These are phyloP conservation scores for Apophysomyces variabilis DNA, from an alignment of 371 early-diverging fungal genomes.

Conservation along the genomic window DNA sequence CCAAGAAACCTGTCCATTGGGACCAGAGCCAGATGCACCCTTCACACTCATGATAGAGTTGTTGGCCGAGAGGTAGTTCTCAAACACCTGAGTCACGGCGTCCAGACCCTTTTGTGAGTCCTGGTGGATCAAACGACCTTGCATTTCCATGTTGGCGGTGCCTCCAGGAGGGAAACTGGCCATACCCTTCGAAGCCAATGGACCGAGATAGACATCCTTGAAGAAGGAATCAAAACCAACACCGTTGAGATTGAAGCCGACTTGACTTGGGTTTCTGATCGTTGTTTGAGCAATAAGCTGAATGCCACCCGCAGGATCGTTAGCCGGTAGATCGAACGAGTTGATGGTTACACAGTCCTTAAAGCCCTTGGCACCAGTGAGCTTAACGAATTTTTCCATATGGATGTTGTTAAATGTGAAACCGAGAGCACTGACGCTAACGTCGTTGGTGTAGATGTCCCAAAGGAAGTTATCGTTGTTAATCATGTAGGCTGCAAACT, in stretches of 20 bases:
- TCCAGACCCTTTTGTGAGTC: slow-evolving; percentile 37
- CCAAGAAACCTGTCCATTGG: slow-evolving; percentile 59
- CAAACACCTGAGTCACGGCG: slow-evolving; percentile 56
- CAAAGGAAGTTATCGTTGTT: slow-evolving; percentile 54
- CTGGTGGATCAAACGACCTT: slow-evolving; percentile 55
- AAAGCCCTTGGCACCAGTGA: slow-evolving; percentile 52
- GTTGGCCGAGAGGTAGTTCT: slow-evolving; percentile 50
- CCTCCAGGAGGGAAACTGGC: slow-evolving; percentile 36
- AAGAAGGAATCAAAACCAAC: slow-evolving; percentile 33
- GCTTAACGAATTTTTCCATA: slow-evolving; percentile 49
- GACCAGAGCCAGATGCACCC: slow-evolving; percentile 57
- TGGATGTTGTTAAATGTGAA: slow-evolving; percentile 49
- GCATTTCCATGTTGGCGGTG: slow-evolving; percentile 31
- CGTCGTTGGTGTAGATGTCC: slow-evolving; percentile 48
- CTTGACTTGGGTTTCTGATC: slow-evolving; percentile 55
- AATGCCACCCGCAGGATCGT: slow-evolving; percentile 54
- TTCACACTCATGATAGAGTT: slow-evolving; percentile 43
- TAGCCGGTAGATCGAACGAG: slow-evolving; percentile 55
- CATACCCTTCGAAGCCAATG: slow-evolving; percentile 27
- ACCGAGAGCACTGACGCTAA: slow-evolving; percentile 54
- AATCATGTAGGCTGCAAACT: slow-evolving; percentile 59
- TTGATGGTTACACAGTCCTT: slow-evolving; percentile 52
- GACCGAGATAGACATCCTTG: slow-evolving; percentile 32
- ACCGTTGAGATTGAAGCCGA: slow-evolving; percentile 45
- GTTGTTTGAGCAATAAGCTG: slow-evolving; percentile 45